A percentile compares a stretch with the other conserved stretches of the same genome.
Conservation (phyloP, 306 rosid genomes). For the Ormosia emarginata region DNA sequence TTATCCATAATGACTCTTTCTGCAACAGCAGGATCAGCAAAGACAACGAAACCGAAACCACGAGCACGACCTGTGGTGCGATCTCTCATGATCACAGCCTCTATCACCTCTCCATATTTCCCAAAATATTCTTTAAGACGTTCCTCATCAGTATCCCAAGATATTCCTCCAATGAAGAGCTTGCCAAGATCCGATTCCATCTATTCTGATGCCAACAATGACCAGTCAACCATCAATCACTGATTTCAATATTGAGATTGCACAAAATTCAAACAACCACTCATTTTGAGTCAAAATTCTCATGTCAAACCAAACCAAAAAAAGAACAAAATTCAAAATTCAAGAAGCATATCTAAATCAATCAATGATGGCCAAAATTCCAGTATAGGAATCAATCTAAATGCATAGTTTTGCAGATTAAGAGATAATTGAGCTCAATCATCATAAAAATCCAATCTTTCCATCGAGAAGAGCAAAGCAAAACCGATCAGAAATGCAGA, state of each 20-base stretch:
- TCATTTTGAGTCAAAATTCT: conserved; percentile 26
- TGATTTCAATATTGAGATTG: conserved; percentile 21
- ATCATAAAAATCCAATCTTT: conserved; percentile 25
- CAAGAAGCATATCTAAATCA: conserved; percentile 12
- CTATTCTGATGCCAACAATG: conserved; percentile 46
- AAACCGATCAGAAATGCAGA: conserved; percentile 59
- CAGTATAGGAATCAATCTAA: conserved; percentile 33
- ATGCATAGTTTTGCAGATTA: conserved; percentile 10
- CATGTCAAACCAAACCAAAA: conserved; percentile 18
- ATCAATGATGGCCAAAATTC: conserved; percentile 30
- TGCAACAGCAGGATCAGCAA: conserved; percentile 90
- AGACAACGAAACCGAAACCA: conserved; percentile 91
- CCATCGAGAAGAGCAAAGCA: conserved; percentile 17
- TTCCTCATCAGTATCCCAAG: conserved; percentile 98
- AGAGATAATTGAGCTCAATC: conserved; percentile 10
- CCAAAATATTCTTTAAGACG: conserved; percentile 89
- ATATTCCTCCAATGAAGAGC: conserved; percentile 99
- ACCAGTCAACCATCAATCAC: conserved; percentile 30
- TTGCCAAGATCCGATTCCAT: conserved; percentile 99
- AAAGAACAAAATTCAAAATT: neutral
- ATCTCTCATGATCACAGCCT: conserved; percentile 99
- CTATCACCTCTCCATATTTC: conserved; percentile 94
- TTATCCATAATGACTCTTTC: conserved; percentile 93
- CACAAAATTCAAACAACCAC: conserved; percentile 14
- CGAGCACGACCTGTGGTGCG: conserved; percentile 99